A percentile compares a stretch with the other conserved stretches of the same genome.
Conservation (phyloP, 139 green algal genomes). For the Tetradesmus obliquus region DNA sequence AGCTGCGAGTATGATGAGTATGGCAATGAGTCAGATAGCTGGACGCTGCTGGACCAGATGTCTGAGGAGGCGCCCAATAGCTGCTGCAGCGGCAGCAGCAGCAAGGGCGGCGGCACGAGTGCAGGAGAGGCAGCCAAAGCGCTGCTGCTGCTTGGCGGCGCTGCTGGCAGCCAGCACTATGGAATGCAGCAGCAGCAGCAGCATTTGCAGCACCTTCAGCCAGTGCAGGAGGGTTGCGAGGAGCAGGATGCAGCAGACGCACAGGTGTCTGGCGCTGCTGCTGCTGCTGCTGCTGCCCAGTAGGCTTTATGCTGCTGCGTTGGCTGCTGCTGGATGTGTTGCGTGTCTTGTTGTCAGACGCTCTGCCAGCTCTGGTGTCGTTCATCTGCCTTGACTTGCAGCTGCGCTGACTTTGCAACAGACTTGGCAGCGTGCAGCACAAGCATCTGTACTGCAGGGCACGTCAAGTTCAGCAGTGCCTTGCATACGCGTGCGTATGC, state of each 20-base stretch:
- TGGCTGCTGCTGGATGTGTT: not conserved
- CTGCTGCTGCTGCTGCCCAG: not conserved
- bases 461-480: too few relatives aligned
- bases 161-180: not conserved
- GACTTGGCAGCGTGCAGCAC: too few relatives aligned
- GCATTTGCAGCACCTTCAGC: not conserved
- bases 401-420: too few relatives aligned
- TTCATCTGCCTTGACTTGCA: too few relatives aligned
- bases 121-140: not conserved
- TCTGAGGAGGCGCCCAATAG: not conserved
- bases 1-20: constrained; percentile 14
- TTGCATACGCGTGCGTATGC: too few relatives aligned
- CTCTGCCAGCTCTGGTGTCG: too few relatives aligned
- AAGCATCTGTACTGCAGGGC: too few relatives aligned
- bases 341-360: too few relatives aligned
- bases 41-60: constrained; percentile 11
- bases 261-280: not conserved
- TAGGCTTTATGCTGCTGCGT: not conserved
- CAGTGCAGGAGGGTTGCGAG: constrained; percentile 9
- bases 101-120: not conserved
- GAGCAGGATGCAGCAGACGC: constrained; percentile 4
- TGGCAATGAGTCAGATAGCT: not conserved
- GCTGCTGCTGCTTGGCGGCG: not conserved
- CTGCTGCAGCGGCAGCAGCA: not conserved
- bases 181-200: not conserved